Percentiles rank a stretch among this genome's conserved stretches.
Conservation (phyloP, 106 monocot genomes). For the Apostasia ramifera region DNA sequence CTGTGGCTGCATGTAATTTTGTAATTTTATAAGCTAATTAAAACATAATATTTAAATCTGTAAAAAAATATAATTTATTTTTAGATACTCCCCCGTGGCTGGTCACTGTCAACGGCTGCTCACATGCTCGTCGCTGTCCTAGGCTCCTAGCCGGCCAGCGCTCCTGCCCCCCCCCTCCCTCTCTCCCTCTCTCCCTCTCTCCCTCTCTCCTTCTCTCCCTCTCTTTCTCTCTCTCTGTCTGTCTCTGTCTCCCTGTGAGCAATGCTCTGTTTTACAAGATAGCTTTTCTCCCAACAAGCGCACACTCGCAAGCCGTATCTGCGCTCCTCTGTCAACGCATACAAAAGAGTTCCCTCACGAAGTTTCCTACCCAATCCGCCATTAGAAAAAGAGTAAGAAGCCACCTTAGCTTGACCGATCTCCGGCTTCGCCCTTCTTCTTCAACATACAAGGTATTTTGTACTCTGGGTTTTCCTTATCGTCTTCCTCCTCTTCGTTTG, state of each 20-base stretch:
- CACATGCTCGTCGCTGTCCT: constrained; percentile 9
- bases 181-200: constrained; percentile 5
- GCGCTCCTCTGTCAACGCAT: constrained; percentile 35
- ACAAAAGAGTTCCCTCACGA: constrained; percentile 50
- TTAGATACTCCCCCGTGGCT: constrained; percentile 4
- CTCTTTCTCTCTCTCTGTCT: constrained; percentile 3
- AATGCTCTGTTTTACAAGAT: not conserved
- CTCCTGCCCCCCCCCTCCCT: constrained; percentile 3
- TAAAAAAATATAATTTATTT: not conserved
- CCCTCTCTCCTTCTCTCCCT: too few relatives aligned
- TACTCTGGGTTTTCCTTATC: not conserved
- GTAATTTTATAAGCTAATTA: too few relatives aligned
- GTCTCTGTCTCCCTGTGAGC: not conserved
- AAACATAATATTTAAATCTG: too few relatives aligned
- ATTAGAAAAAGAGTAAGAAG: constrained; percentile 18
- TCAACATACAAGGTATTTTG: constrained; percentile 1
- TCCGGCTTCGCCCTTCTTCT: not conserved
- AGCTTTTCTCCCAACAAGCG: constrained; percentile 7
- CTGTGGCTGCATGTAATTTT: too few relatives aligned
- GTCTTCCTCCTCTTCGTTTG: not conserved
- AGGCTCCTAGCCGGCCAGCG: not conserved
- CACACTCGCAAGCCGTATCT: constrained; percentile 1
- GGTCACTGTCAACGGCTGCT: constrained; percentile 29
- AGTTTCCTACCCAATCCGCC: constrained; percentile 34
- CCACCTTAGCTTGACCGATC: not conserved